These are phyloP conservation scores for Solanum pennellii DNA, from an alignment of 257 asterid species.

Conservation along the genomic window DNA sequence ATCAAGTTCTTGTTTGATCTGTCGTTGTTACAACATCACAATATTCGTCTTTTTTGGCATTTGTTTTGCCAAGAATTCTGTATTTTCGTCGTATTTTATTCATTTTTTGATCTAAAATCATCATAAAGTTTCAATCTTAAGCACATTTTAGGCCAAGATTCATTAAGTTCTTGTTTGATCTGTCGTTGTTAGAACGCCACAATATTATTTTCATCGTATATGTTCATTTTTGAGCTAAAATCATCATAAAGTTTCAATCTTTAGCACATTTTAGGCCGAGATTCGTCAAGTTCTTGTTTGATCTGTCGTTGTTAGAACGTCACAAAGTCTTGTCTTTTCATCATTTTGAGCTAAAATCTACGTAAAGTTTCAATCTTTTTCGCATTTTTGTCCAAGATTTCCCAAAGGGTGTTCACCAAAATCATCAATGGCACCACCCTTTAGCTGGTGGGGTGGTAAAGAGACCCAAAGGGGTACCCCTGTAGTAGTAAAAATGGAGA, in stretches of 20 bases:
- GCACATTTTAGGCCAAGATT: neutral
- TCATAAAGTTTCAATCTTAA: neutral
- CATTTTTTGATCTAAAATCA: neutral
- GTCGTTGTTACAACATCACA: neutral
- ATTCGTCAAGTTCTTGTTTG: neutral
- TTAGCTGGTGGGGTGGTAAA: conserved; percentile 85
- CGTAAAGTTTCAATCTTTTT: neutral
- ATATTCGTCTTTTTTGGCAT: neutral
- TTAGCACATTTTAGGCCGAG: neutral
- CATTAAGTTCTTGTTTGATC: neutral
- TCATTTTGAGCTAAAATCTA: neutral
- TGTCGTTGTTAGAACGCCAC: neutral
- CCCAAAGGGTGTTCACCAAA: neutral
- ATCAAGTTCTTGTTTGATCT: neutral
- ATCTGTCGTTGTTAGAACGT: neutral
- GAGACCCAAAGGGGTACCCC: conserved; percentile 73
- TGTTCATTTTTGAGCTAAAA: neutral
- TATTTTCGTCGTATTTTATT: too few relatives aligned
- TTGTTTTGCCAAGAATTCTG: neutral
- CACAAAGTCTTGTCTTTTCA: neutral
- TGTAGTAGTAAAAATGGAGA: conserved; percentile 90
- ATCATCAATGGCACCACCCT: conserved; percentile 50
- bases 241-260: neutral
- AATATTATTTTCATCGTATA: too few relatives aligned
- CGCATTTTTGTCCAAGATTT: neutral